phyloP scores from a whole-genome alignment of 2,329 filamentous ascomycete species.

The Aspergillus ruber region DNA sequence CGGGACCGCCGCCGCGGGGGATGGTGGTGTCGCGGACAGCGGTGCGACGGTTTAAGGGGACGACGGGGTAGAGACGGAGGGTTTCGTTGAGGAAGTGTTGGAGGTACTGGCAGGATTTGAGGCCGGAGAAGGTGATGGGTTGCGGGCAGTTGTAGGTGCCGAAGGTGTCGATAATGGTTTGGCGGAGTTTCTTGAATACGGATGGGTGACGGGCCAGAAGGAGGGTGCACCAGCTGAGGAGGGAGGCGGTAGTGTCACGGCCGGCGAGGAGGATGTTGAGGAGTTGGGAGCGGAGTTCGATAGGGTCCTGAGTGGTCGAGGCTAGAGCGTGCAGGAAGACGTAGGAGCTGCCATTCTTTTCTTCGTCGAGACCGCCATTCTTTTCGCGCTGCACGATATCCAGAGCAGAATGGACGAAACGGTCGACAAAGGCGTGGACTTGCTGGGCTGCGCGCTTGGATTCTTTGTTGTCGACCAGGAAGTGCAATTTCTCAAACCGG shows the following conservation, averaged over 20 bases:
- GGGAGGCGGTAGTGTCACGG: constrained; percentile 47
- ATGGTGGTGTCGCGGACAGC: constrained; percentile 38
- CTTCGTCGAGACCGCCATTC: not conserved
- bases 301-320: constrained; percentile 40
- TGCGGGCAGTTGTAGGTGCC: constrained; percentile 24
- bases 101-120: constrained; percentile 37
- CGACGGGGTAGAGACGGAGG: constrained; percentile 41
- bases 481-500: constrained; percentile 17
- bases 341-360: constrained; percentile 31
- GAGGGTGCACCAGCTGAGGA: constrained; percentile 35
- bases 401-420: constrained; percentile 7
- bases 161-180: constrained; percentile 12
- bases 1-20: constrained; percentile 54
- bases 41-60: constrained; percentile 41
- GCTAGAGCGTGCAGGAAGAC: constrained; percentile 47
- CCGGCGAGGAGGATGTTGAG: constrained; percentile 49
- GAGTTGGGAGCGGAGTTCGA: constrained; percentile 44
- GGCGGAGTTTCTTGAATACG: constrained; percentile 12
- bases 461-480: constrained; percentile 16
- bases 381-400: constrained; percentile 1
- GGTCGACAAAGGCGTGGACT: constrained; percentile 17
- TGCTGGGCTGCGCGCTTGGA: constrained; percentile 5
- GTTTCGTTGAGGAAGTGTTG: constrained; percentile 33
- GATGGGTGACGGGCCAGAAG: constrained; percentile 15
- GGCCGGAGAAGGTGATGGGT: constrained; percentile 37